A percentile compares a stretch with the other conserved stretches of the same genome.
Conservation (phyloP, 140 eudicot genomes). For the Oenanthe javanica region DNA sequence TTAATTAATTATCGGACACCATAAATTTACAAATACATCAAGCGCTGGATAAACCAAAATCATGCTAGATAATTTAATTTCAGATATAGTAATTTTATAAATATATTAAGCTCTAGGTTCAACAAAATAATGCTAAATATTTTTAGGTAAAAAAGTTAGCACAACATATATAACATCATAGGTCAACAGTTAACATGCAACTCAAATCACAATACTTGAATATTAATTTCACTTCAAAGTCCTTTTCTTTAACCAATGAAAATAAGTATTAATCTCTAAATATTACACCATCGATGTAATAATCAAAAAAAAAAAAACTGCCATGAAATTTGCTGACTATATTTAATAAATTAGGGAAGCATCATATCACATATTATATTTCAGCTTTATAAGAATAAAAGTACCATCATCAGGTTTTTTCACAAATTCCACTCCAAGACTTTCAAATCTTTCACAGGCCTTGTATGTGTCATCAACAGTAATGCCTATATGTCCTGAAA, state of each 20-base stretch:
- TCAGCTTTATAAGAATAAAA: neutral
- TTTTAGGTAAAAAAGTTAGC: neutral
- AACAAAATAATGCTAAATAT: neutral
- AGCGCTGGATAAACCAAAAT: neutral
- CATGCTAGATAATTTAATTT: neutral
- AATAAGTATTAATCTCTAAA: neutral
- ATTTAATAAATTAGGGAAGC: neutral
- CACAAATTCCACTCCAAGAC: slow-evolving; percentile 57
- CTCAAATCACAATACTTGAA: neutral
- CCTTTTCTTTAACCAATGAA: neutral
- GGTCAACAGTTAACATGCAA: neutral
- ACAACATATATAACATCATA: neutral
- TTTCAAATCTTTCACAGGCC: slow-evolving; percentile 81
- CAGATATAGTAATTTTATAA: neutral
- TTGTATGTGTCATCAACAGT: slow-evolving; percentile 82
- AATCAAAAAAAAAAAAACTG: neutral
- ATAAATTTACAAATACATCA: neutral
- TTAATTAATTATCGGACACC: neutral
- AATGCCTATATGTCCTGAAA: slow-evolving; percentile 87
- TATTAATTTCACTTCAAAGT: neutral
- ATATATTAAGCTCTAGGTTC: neutral
- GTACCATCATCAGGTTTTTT: slow-evolving; percentile 93
- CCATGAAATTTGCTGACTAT: neutral
- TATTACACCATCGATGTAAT: neutral
- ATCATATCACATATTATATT: slow-evolving; percentile 3